Base-by-base conservation (phyloP, 768 basidiomycete genomes). In the Hygrocybe punicea region DNA sequence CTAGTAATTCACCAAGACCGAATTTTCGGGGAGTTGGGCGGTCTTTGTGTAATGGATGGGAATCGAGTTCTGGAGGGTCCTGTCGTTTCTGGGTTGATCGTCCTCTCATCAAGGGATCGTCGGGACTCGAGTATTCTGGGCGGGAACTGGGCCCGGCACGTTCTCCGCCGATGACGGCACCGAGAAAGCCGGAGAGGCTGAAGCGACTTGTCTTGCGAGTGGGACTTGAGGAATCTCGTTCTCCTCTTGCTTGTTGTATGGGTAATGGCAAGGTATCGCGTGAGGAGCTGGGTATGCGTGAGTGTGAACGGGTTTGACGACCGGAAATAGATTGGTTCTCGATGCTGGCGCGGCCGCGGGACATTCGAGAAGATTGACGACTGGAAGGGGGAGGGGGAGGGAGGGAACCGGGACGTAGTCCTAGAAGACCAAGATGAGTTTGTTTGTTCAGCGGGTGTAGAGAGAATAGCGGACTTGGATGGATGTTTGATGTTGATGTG, bases 171-270 rank as follows among this genome's bases (percentile, higher is more conserved):
- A 71, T 69, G 19, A 84, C 62, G 21, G 72, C 74, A 54, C 75
- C 80, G 1, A 83, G 79, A 25, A 85, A 76, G 6, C 76, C 76
- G 11, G 80, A 74, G 6, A 87, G 68, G 46, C 76, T 82, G 64
- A 85, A 85, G 5, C 80, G 77, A 17, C 81, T 77, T 55, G 64
- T 65, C 23, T 62, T 51, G 66, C 76, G 59, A 8, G 4, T 4
- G 29, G 29, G 29, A 69, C 65, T 57, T 51, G 71, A 68, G 9
- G 69, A 56, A 5, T 65, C 64, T 17, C 21, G 44, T 45, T 9
- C 17, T 9, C n/a, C n/a, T n/a, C n/a, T n/a, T n/a, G n/a, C n/a
- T n/a, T n/a, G n/a, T n/a, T n/a, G n/a, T n/a, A n/a, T n/a, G n/a
- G n/a, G n/a, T n/a, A n/a, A n/a, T n/a, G n/a, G n/a, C n/a, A n/a